Base-by-base conservation (phyloP, 1,139 yeast species). In the Diutina catenulata region DNA sequence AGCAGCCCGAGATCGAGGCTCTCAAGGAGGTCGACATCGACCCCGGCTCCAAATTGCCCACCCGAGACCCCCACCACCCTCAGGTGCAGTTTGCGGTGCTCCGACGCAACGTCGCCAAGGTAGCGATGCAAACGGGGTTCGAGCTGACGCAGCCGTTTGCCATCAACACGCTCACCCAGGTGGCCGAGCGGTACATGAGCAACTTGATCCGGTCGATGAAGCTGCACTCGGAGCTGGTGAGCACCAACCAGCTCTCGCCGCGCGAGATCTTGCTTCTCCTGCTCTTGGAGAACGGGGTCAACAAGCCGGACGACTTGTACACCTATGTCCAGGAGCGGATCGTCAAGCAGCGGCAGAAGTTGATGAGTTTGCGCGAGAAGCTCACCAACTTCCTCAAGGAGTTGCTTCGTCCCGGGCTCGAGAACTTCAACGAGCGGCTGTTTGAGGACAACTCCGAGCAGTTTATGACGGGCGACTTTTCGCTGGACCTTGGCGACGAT, bases 121-220 rank as follows among this genome's bases (percentile, higher is more conserved):
- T 93, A 20, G 77, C 86, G 1, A 91, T 91, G 97, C 83, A 86
- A 40, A 80, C 83, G 26, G 99, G 99, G 0, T 93, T 84, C 61
- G 97, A 93, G 59, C 67, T 80, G 1, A 74, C 94, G 0, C 86
- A 84, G 46, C 74, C 81, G 10, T 64, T 70, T 42, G 96, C 97
- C 2, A 69, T 84, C 19, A 82, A 83, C 43, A 72, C 87, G 2
- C 59, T 93, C 41, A 75, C 96, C 0, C 94, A 87, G 48, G 60
- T 91, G 29, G 93, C 96, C 0, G 91, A 83, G 35, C 79, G 72
- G 42, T 88, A 83, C 52, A 53, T 93, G 58, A 67, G 76, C 27
- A 87, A 84, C 51, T 62, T 91, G 38, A 83, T 83, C 11, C 74
- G 71, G 46, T 74, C 93, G 0, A 53, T 91, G 44, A 80, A 79